These are phyloP conservation scores for Naegleria lovaniensis DNA, from an alignment of 208 protist genomes.

Conservation along the genomic window DNA sequence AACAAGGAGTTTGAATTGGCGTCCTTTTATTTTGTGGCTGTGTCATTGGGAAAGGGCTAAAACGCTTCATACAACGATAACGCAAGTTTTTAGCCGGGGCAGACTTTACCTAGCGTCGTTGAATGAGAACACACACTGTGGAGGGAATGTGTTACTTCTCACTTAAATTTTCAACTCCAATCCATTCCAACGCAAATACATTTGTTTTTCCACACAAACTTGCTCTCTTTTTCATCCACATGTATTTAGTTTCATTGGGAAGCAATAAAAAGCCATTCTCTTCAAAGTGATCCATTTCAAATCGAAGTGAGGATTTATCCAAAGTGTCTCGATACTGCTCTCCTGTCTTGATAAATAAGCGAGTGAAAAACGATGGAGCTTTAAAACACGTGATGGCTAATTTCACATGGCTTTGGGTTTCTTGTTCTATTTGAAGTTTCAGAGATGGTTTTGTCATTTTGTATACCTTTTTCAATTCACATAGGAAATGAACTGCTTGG, in stretches of 20 bases:
- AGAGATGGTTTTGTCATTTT: background rate
- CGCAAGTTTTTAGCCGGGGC: too few species aligned
- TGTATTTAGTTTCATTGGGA: background rate
- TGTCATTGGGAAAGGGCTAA: too few species aligned
- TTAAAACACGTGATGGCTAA: background rate
- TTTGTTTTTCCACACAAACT: background rate
- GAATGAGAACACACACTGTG: too few species aligned
- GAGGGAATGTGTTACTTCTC: too few species aligned
- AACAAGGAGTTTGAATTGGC: too few species aligned
- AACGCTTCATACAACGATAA: too few species aligned
- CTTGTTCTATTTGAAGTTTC: background rate
- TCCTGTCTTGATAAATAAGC: background rate
- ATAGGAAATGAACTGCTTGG: background rate
- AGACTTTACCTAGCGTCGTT: too few species aligned
- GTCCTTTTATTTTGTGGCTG: too few species aligned
- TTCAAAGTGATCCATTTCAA: background rate
- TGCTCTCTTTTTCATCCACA: background rate
- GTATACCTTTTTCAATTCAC: background rate
- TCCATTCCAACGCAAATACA: too few species aligned
- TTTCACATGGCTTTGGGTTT: background rate
- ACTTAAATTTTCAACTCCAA: too few species aligned
- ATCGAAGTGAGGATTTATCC: background rate
- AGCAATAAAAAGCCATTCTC: background rate
- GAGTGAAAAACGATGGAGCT: background rate
- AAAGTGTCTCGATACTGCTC: background rate